Conservation (phyloP, 2,329 filamentous ascomycete species). For the Alternaria ethzedia region DNA sequence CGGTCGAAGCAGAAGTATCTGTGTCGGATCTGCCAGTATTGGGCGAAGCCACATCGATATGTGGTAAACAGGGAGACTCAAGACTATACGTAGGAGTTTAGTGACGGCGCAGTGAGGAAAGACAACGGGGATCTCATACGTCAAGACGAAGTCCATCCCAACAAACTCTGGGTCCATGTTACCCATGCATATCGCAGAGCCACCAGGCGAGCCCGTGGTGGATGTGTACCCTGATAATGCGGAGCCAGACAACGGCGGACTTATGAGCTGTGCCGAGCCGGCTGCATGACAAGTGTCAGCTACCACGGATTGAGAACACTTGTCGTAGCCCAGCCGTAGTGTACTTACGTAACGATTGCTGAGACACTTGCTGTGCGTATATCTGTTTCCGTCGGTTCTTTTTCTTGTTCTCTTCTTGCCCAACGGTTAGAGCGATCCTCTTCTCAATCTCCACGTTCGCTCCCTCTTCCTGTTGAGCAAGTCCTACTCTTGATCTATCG, state of each 20-base stretch:
- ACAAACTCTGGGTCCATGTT: conserved; percentile 24
- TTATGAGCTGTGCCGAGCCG: neutral
- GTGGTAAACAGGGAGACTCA: conserved; percentile 44
- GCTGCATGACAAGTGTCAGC: neutral
- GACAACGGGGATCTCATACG: conserved; percentile 22
- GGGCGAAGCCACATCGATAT: conserved; percentile 26
- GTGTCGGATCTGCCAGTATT: neutral
- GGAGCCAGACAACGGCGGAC: neutral
- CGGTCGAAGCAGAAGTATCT: conserved; percentile 19
- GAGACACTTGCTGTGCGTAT: neutral
- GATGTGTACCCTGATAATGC: neutral
- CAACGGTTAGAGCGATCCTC: neutral
- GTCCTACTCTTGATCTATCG: neutral
- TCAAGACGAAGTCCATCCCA: conserved; percentile 46
- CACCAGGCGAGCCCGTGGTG: neutral
- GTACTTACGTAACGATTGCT: neutral
- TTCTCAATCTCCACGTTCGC: neutral
- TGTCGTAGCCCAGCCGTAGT: neutral
- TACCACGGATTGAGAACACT: neutral
- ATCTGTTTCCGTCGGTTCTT: conserved; percentile 7
- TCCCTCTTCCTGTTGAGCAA: neutral
- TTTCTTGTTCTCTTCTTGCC: neutral
- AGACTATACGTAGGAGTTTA: conserved; percentile 27
- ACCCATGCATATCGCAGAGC: neutral
- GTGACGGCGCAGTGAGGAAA: neutral